Base-by-base conservation (phyloP, 73 alveolate genomes). In the Paramecium tetraurelia region DNA sequence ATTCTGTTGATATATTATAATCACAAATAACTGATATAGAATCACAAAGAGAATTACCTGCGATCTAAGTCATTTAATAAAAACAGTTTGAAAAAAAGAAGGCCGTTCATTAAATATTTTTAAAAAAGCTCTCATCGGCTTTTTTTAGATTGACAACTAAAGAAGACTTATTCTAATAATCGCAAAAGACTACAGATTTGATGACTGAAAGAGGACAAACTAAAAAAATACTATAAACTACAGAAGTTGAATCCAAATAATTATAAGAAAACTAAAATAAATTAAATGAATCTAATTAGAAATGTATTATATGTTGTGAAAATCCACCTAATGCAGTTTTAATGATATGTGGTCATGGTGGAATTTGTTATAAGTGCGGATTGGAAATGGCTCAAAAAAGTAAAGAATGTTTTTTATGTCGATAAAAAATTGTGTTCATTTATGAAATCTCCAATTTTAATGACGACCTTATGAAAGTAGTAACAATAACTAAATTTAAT, bases 311-410 rank as follows among this genome's bases (percentile, higher is more conserved):
- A 21, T 90, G 95, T 84, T 90, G 58, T 22, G 84, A 50, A 20
- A 50, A 50, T 10, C 24, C 24, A 22, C 41, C 93, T 27, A 85
- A 90, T 48, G 86, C 95, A 8, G 95, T 90, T 10, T 24, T 80
- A 24, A 44, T 90, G 84, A 63, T 21, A 44, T 90, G 95, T 86
- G 95, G 95, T 11, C 95, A 90, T 90, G 95, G 95, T 0, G 95
- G 95, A 11, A 48, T 90, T 8, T 90, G 95, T 85, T 83, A 12
- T 10, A 44, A 90, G 22, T 90, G 95, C 87, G 95, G 95, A 0
- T 21, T 20, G 3, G 76, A 41, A 41, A 80, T 18, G 33, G 29
- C 57, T 1, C 33, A 21, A 22, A 80, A 80, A 43, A 80, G 18
- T 18, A 80, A 46, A 46, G 90, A 80, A 46, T 80, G 90, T 24